These are phyloP conservation scores for Fragilaria crotonensis DNA, from an alignment of 108 stramenopile species.

Conservation along the genomic window DNA sequence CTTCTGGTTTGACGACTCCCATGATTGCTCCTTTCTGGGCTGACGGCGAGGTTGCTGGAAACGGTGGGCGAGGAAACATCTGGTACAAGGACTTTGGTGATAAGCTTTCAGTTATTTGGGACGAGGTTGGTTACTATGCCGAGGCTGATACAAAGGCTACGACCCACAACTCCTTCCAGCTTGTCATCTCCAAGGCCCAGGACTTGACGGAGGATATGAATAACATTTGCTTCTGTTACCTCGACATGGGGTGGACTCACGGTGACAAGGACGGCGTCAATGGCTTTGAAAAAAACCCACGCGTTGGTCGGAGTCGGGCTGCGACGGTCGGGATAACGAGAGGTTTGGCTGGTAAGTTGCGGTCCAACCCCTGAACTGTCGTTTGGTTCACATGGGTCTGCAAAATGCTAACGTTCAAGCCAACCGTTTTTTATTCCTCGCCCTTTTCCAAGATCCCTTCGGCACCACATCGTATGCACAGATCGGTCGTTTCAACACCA, in stretches of 20 bases:
- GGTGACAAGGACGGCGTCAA: neutral
- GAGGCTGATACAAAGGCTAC: neutral
- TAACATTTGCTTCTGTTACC: constrained; percentile 1
- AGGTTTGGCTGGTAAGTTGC: neutral
- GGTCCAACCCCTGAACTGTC: too few relatives aligned
- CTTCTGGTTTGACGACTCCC: neutral
- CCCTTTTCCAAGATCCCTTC: neutral
- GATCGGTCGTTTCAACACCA: neutral
- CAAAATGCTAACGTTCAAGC: too few relatives aligned
- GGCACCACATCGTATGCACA: neutral
- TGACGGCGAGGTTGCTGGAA: neutral
- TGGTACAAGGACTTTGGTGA: neutral
- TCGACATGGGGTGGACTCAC: neutral
- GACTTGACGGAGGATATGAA: neutral
- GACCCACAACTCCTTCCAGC: neutral
- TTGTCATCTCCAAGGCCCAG: neutral
- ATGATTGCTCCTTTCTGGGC: constrained; percentile 1
- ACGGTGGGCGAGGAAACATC: neutral
- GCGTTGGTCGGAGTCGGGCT: neutral
- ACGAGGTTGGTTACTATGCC: neutral
- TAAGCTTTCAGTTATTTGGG: neutral
- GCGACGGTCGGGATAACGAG: neutral
- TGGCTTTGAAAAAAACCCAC: neutral
- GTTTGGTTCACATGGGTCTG: too few relatives aligned
- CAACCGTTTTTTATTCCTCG: too few relatives aligned